Conservation (phyloP, 2,329 filamentous ascomycete species). For the Exserohilum rostratum region DNA sequence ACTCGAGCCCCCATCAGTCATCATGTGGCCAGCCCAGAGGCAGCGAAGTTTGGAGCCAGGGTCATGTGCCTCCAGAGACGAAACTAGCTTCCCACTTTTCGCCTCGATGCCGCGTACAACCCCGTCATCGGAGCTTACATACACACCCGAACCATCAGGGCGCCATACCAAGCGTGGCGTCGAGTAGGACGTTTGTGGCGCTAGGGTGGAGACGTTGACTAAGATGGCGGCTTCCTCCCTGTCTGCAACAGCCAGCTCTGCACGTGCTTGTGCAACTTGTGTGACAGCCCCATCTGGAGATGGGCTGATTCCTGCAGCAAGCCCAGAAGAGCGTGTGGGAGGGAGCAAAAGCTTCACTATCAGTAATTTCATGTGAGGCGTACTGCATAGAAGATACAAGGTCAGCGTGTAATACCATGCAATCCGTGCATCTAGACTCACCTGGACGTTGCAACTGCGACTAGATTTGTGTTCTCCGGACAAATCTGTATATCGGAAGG, state of each 20-base stretch:
- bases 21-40: slow-evolving; percentile 60
- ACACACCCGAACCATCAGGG: slow-evolving; percentile 66
- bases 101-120: slow-evolving; percentile 65
- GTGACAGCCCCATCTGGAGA: slow-evolving; percentile 41
- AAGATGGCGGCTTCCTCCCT: slow-evolving; percentile 65
- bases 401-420: not conserved
- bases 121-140: slow-evolving; percentile 70
- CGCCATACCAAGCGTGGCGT: slow-evolving; percentile 68
- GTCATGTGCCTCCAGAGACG: slow-evolving; percentile 61
- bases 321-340: slow-evolving; percentile 18
- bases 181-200: slow-evolving; percentile 66
- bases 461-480: slow-evolving; percentile 60
- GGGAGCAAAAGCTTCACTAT: slow-evolving; percentile 64
- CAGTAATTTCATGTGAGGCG: slow-evolving; percentile 68
- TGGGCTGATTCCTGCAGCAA: slow-evolving; percentile 6
- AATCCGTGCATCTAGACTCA: not conserved
- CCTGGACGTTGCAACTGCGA: slow-evolving; percentile 65
- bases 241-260: slow-evolving; percentile 58
- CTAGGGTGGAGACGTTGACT: slow-evolving; percentile 64
- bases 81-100: slow-evolving; percentile 62
- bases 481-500: slow-evolving; percentile 63
- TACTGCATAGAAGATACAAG: slow-evolving; percentile 29
- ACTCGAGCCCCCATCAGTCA: slow-evolving; percentile 23
- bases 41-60: slow-evolving; percentile 64
- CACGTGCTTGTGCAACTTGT: slow-evolving; percentile 60